Evolutionary conservation across 441 rosid species (phyloP).

Genomic region (Breynia disticha): DNA sequence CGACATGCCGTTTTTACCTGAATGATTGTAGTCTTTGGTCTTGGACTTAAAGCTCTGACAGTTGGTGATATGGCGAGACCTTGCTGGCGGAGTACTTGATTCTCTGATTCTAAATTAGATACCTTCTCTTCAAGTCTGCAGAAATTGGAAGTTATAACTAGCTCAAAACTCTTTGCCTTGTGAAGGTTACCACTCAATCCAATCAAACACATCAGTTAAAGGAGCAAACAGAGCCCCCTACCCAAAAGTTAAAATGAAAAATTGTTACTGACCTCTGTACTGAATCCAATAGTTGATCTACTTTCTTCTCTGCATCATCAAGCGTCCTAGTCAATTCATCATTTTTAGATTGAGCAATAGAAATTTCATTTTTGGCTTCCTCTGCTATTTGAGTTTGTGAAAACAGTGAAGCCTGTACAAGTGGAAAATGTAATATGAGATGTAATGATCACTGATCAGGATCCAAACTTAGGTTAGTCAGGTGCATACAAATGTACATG

Average conservation of each 20-base stretch:
- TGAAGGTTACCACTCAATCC: too few species aligned
- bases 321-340: slow-evolving; percentile 55
- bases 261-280: slow-evolving; percentile 66
- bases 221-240: too few species aligned
- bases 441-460: background rate
- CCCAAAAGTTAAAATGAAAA: background rate
- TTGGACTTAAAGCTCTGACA: slow-evolving; percentile 36
- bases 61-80: slow-evolving; percentile 39
- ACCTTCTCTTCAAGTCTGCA: slow-evolving; percentile 42
- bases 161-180: slow-evolving; percentile 1
- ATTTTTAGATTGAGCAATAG: slow-evolving; percentile 46
- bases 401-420: slow-evolving; percentile 43
- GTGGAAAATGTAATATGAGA: background rate
- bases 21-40: slow-evolving; percentile 50
- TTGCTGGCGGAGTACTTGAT: slow-evolving; percentile 67
- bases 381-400: slow-evolving; percentile 51
- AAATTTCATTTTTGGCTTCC: slow-evolving; percentile 38
- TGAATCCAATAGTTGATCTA: slow-evolving; percentile 81
- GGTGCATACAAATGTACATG: too few species aligned
- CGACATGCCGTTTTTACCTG: slow-evolving; percentile 42
- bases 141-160: slow-evolving; percentile 14
- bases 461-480: background rate
- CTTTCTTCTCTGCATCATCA: slow-evolving; percentile 60
- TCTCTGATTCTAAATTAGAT: slow-evolving; percentile 62
- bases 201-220: background rate